phyloP scores from a whole-genome alignment of 345 rosid genomes.

The Arabidopsis arenosa region DNA sequence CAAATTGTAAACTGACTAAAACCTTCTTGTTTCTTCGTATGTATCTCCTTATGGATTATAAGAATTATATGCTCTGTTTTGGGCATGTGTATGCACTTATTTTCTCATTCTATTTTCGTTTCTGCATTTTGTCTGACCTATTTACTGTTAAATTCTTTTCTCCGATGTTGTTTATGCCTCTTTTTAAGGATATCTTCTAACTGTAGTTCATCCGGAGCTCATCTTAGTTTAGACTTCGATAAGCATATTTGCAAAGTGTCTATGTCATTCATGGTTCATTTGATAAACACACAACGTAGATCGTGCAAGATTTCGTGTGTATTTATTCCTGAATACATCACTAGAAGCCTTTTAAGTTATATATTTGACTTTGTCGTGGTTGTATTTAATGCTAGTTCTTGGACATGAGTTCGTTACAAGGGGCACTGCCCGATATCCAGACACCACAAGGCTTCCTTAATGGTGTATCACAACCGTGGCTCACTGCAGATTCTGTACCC shows the following conservation, averaged over 20 bases:
- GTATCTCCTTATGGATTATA: neutral
- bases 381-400: constrained; percentile 63
- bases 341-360: constrained; percentile 15
- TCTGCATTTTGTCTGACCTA: constrained; percentile 1
- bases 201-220: neutral
- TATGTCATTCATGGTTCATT: constrained; percentile 10
- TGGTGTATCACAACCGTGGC: constrained; percentile 68
- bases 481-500: constrained; percentile 41
- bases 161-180: neutral
- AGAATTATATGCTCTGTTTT: neutral
- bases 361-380: constrained; percentile 13
- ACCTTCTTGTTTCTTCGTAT: neutral
- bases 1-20: neutral
- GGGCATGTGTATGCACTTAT: neutral
- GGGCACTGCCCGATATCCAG: constrained; percentile 66
- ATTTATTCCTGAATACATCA: constrained; percentile 14
- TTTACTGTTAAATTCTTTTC: neutral
- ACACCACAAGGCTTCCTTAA: constrained; percentile 54
- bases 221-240: neutral
- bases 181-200: neutral
- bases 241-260: neutral
- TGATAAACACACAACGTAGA: neutral
- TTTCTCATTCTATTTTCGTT: constrained; percentile 5
- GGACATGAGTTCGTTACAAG: constrained; percentile 79
- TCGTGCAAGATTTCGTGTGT: neutral